Evolutionary conservation across 345 rosid genomes (phyloP).

Genomic region (Gynandropsis gynandra): DNA sequence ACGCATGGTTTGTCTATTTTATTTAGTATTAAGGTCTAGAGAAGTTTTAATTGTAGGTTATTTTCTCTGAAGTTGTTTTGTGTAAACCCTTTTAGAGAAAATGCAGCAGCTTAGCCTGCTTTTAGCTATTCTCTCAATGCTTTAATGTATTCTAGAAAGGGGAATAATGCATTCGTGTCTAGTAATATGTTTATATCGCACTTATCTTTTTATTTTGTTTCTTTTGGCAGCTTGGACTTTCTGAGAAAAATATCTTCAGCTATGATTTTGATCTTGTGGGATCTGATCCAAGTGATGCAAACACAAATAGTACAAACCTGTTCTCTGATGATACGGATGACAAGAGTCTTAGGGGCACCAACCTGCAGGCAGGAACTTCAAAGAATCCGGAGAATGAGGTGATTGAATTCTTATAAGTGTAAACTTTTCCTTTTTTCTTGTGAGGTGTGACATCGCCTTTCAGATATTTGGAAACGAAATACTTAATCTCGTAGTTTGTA

Average conservation of each 20-base stretch:
- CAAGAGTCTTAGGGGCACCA: constrained; percentile 47
- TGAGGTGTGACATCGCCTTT: neutral
- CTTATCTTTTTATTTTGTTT: constrained; percentile 10
- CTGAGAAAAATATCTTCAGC: constrained; percentile 79
- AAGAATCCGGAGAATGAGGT: constrained; percentile 69
- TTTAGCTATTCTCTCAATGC: neutral
- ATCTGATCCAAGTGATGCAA: constrained; percentile 94
- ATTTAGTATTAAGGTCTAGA: too few species aligned
- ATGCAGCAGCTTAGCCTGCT: neutral
- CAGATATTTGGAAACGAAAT: neutral
- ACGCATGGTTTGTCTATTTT: constrained; percentile 31
- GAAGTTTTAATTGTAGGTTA: too few species aligned
- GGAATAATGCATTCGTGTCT: too few species aligned
- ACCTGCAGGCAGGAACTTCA: constrained; percentile 51
- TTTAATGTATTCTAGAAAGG: neutral
- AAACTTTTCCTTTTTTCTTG: neutral
- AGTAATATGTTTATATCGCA: too few species aligned
- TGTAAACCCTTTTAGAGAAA: too few species aligned
- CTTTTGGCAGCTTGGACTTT: constrained; percentile 80
- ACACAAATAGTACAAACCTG: constrained; percentile 76
- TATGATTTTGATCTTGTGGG: constrained; percentile 77
- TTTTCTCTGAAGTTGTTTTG: too few species aligned
- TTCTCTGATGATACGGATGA: constrained; percentile 98
- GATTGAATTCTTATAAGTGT: constrained; percentile 30
- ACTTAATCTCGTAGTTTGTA: constrained; percentile 21